These are phyloP conservation scores for Xanthoparmelia taractica DNA, from an alignment of 495 filamentous ascomycete genomes.

Conservation along the genomic window DNA sequence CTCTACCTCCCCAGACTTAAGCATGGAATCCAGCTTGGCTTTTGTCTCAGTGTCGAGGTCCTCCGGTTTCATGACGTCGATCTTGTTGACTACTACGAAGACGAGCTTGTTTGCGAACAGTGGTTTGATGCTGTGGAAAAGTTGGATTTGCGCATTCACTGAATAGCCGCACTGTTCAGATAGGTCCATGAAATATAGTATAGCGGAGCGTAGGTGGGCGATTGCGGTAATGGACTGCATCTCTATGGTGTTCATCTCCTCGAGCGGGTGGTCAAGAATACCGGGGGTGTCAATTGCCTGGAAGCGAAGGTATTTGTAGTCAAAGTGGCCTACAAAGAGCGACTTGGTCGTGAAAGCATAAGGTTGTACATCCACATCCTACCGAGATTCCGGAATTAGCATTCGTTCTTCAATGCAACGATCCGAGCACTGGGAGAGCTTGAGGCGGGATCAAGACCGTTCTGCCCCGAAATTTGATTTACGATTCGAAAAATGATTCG, in stretches of 20 bases:
- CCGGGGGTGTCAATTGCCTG: constrained; percentile 86
- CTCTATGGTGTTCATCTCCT: constrained; percentile 99
- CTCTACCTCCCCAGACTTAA: constrained; percentile 82
- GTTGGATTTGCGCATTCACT: constrained; percentile 78
- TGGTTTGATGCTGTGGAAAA: constrained; percentile 93
- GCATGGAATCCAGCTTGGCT: constrained; percentile 65
- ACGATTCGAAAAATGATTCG: not conserved
- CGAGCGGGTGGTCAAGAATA: constrained; percentile 93
- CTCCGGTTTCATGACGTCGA: constrained; percentile 80
- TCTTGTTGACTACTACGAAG: constrained; percentile 96
- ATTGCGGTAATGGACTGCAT: constrained; percentile 98
- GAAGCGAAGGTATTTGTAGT: constrained; percentile 96
- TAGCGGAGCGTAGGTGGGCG: constrained; percentile 87
- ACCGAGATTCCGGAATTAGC: not conserved
- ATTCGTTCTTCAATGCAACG: not conserved
- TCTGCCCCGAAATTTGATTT: not conserved
- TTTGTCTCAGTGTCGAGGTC: constrained; percentile 78
- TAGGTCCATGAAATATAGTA: constrained; percentile 97
- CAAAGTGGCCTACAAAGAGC: constrained; percentile 95
- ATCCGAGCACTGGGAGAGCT: not conserved
- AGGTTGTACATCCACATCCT: constrained; percentile 91
- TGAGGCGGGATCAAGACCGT: not conserved
- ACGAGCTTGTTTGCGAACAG: constrained; percentile 96
- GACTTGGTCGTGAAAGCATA: constrained; percentile 99
- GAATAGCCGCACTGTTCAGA: constrained; percentile 97